Base-by-base conservation (phyloP, 2,329 filamentous ascomycete species). In the Macrophomina phaseolina region DNA sequence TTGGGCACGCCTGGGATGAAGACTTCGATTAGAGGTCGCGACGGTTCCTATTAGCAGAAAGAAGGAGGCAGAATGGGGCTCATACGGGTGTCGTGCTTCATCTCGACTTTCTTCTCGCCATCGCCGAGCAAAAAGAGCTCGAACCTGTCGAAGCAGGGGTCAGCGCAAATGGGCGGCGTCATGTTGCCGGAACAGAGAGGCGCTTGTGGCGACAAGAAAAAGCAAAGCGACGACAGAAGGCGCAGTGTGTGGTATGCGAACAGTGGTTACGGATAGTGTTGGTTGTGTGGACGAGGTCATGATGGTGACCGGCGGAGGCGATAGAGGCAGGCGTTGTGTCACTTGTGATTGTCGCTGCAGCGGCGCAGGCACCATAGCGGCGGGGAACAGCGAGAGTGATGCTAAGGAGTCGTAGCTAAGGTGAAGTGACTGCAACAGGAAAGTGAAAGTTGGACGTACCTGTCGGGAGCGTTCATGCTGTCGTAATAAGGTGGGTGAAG, bases 51-150 rank as follows among this genome's bases (percentile, higher is more conserved):
- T 56, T 49, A 56, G 42, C 48, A 18, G 38, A 52, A 56, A 64
- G n/a, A 64, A 48, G 60, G n/a, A 28, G 42, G 81, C 90, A 23
- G 23, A 23, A 23, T 1, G 23, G 23, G 23, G 23, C 23, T 23
- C 23, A 80, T 85, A 97, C 94, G 92, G 67, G 94, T 95, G 77
- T 97, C 95, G 6, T 92, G 86, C 76, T 91, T 90, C 81, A 93
- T 90, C 68, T 93, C 91, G 67, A 97, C 92, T 82, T 97, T 98
- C 84, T 94, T 95, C 86, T 99, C 93, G 69, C 90, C 93, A 58
- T 93, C 91, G 48, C 81, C 87, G 68, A 98, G 90, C 70, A 97
- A 82, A 82, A 97, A 98, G 58, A 96, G 88, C 84, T 98, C 95
- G 83, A 96, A 97, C 76, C 95, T 98, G 69, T 75, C 68, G 12